Base-by-base conservation (phyloP, 1,284 basidiomycete genomes). In the Schizophyllum amplum region DNA sequence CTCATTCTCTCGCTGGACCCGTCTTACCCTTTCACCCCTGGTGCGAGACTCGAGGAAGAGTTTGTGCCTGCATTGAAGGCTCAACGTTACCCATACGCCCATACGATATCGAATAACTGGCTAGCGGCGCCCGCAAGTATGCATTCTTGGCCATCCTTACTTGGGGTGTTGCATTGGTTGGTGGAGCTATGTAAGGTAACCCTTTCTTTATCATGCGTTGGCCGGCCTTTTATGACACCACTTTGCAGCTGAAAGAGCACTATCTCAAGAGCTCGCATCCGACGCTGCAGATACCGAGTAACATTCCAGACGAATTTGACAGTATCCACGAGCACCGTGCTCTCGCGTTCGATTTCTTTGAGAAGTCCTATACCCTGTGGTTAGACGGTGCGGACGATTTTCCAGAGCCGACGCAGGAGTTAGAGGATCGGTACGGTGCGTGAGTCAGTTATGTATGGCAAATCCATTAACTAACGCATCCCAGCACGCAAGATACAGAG, bases 161-260 rank as follows among this genome's bases (percentile, higher is more conserved):
- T 94, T 17, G 92, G 88, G 21, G 87, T 91, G 66, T 67, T 96
- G 51, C 87, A 92, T 68, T 96, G 93, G 94, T 73, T 96, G 15
- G 87, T 88, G 1, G 88, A 92, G 63, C 70, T 92, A 61, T 85
- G 85, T 65, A 86, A 84, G 74, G 92, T 91, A 59, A 49, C 76
- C 67, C 24, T 47, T 48, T 24, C 48, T 20, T 7, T n/a, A 33
- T 51, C 26, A 33, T 20, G 47, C 46, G 33, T 42, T 46, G 54
- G 25, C 46, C 24, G 21, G 20, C 15, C n/a, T 56, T 55, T 24
- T 54, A 54, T 21, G 54, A 53, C 50, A 22, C 24, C 42, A 7
- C 25, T 47, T 51, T 22, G n/a, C 59, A 76, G 75, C 66, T 71
- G 58, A 75, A 80, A 54, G 71, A 77, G 46, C 71, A 80, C 57